Evolutionary conservation across 305 asterid species (phyloP), one percentile per base, ranked within the genome.

Genomic region (Plantago lanceolata): DNA sequence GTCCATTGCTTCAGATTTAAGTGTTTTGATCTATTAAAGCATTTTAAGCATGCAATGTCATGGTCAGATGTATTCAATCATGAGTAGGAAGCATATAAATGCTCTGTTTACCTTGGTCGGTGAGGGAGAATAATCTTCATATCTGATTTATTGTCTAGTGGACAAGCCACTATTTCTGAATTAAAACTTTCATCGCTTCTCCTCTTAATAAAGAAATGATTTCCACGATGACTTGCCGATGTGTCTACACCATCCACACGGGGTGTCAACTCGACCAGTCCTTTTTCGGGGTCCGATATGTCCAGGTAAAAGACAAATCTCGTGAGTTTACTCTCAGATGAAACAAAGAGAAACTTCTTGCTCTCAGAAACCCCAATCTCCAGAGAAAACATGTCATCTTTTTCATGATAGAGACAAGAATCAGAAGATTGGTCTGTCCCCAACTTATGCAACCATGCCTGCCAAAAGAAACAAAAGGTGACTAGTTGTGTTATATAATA

Each of bases 391-490:
- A 73, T 85, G 56, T 84, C 91, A 72, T 89, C 96, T 79, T 77
- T 85, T 79, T 92, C 98, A 77, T 89, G 95, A 84, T 81, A 89
- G 67, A 92, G 90, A 77, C 98, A 92, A 64, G 65, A 66, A 73
- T 89, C 96, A 55, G 59, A 71, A 40, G 86, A 81, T 77, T 85
- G 96, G 53, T 87, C 92, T 13, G 88, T 71, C 48, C 88, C 96
- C 72, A 92, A 73, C 74, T 70, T 78, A 76, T 92, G 98, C 64
- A 92, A 70, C 98, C 98, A 92, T 44, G 75, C 96, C 98, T 89
- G 79, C 65, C 67, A 70, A 64, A 63, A 58, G 70, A 40, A 59
- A 40, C 45, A 35, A 51, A 40, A 67, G 53, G 72, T 68, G 51
- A 66, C n/a, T 45, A 61, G 29, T 50, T 69, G 62, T 31, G 14